These are phyloP conservation scores for Phytophthora citricola DNA, from an alignment of 352 stramenopile species.

Conservation along the genomic window DNA sequence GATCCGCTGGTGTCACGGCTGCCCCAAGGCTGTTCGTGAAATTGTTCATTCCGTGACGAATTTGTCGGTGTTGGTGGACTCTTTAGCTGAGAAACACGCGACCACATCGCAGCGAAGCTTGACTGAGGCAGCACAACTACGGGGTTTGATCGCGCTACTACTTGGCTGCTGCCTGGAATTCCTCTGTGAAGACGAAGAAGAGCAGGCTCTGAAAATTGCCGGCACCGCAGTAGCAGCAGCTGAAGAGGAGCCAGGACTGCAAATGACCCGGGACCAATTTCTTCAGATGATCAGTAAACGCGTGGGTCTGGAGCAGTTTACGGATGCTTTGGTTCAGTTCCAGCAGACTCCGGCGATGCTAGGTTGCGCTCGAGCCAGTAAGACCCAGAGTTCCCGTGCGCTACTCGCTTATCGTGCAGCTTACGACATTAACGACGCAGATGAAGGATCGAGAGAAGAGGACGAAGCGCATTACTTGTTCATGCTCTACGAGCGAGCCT, in stretches of 20 bases:
- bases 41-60: slow-evolving; percentile 65
- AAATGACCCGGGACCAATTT: slow-evolving; percentile 69
- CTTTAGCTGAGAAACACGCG: slow-evolving; percentile 21
- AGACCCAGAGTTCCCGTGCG: slow-evolving; percentile 45
- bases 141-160: slow-evolving; percentile 56
- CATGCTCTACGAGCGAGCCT: slow-evolving; percentile 72
- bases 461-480: slow-evolving; percentile 59
- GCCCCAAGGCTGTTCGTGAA: slow-evolving; percentile 64
- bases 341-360: slow-evolving; percentile 63
- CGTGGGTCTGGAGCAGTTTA: slow-evolving; percentile 69
- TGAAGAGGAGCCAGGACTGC: slow-evolving; percentile 20
- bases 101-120: slow-evolving; percentile 11
- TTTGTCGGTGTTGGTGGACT: slow-evolving; percentile 59
- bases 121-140: slow-evolving; percentile 43
- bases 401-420: slow-evolving; percentile 45
- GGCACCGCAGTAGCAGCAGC: slow-evolving; percentile 12
- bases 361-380: slow-evolving; percentile 50
- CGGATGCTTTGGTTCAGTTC: slow-evolving; percentile 70
- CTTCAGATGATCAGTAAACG: slow-evolving; percentile 73
- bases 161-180: slow-evolving; percentile 70
- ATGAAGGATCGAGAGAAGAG: slow-evolving; percentile 11
- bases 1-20: slow-evolving; percentile 67
- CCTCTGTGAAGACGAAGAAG: slow-evolving; percentile 43
- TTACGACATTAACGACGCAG: slow-evolving; percentile 36
- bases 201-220: slow-evolving; percentile 33